Base-by-base conservation (phyloP, 2,329 filamentous ascomycete genomes). In the Xylaria sp. region DNA sequence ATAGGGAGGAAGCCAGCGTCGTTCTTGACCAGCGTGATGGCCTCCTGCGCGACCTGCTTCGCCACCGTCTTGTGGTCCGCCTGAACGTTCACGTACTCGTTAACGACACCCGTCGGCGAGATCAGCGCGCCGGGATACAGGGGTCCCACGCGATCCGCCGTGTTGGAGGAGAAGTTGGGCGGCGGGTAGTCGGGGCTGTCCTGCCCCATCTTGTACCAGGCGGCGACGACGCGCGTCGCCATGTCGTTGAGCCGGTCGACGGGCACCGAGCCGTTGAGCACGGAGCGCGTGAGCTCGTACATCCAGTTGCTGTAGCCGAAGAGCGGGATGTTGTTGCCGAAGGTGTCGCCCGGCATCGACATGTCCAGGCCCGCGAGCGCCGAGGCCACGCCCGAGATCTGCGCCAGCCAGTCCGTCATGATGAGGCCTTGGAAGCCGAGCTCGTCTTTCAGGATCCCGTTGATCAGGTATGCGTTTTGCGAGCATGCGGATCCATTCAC, bases 361-460 rank as follows among this genome's bases (percentile, higher is more conserved):
- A 87, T 85, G 70, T 95, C 93, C 9, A 95, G 84, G 2, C 93
- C 92, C 50, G 91, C 90, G 12, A 95, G 82, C 3, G 92, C 91
- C 72, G 90, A 90, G 20, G 87, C 89, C 15, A 95, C 91, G 6
- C 93, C 93, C 9, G 89, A 90, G 70, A 91, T 85, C 78, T 94
- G 92, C 2, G 92, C 92, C 20, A 93, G 82, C 92, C 91, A 93
- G 77, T 94, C 91, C 0, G 88, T 90, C 82, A 92, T 89, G 28
- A 92, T 87, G 81, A 90, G 75, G 0, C 91, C 91, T 73, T 92
- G 90, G 73, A 93, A 93, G 0, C 90, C 90, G 58, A 93, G 83
- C 79, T 94, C 91, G 55, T 91, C 90, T 74, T 94, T 94, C 9
- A 93, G 82, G 3, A 94, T 82, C 0, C 88, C 89, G 72, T 93